These are phyloP conservation scores for Ormosia semicastrata DNA, from an alignment of 306 rosid species.

Conservation along the genomic window DNA sequence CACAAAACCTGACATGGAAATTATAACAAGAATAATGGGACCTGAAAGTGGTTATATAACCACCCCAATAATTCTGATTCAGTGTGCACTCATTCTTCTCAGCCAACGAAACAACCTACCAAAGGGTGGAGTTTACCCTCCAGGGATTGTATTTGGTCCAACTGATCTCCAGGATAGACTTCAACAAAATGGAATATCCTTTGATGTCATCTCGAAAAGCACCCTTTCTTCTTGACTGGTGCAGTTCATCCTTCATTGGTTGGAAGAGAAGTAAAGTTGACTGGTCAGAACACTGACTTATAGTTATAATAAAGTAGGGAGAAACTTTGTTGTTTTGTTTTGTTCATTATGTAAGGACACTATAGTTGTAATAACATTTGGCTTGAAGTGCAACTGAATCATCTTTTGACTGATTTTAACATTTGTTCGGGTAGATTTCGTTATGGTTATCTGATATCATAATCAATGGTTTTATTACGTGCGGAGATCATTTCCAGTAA, in stretches of 20 bases:
- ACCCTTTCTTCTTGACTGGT: constrained; percentile 37
- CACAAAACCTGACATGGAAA: constrained; percentile 67
- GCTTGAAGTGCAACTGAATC: constrained; percentile 3
- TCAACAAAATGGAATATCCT: constrained; percentile 75
- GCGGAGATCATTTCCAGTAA: neutral
- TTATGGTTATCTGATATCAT: neutral
- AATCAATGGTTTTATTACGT: neutral
- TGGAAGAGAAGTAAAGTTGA: neutral
- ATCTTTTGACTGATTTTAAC: neutral
- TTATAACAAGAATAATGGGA: constrained; percentile 74
- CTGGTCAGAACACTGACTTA: neutral
- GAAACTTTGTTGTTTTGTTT: neutral
- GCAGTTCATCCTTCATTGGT: neutral
- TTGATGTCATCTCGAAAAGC: constrained; percentile 66
- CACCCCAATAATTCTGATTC: constrained; percentile 75
- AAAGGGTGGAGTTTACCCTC: constrained; percentile 68
- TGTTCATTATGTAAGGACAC: neutral
- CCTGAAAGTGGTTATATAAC: constrained; percentile 89
- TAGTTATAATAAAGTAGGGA: neutral
- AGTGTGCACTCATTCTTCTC: constrained; percentile 74
- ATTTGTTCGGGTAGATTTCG: neutral
- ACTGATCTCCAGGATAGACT: constrained; percentile 75
- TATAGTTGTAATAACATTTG: neutral
- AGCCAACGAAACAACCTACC: constrained; percentile 65
- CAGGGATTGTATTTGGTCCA: constrained; percentile 82